Conservation (phyloP, 2,329 filamentous ascomycete genomes). For the Grosmannia serpens region DNA sequence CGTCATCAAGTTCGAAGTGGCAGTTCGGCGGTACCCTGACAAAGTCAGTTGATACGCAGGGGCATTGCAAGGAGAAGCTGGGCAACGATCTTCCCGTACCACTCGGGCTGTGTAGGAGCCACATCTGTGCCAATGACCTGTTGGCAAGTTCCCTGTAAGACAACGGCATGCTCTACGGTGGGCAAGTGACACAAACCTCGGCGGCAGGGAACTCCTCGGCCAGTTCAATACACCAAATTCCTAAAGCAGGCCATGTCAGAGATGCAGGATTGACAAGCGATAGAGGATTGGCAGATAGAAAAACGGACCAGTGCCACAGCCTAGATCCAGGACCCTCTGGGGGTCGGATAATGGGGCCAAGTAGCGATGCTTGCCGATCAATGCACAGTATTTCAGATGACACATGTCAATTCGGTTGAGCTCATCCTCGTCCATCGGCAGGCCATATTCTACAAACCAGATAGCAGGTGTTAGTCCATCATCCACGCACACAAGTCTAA, state of each 20-base stretch:
- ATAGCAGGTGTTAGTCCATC: too few species aligned
- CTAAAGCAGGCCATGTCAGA: too few species aligned
- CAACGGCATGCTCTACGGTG: too few species aligned
- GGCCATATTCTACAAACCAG: slow-evolving; percentile 28
- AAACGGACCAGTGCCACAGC: slow-evolving; percentile 15
- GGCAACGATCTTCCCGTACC: slow-evolving; percentile 5
- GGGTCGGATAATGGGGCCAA: slow-evolving; percentile 14
- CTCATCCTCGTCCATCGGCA: slow-evolving; percentile 29
- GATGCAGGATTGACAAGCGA: background rate
- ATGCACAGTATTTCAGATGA: slow-evolving; percentile 23
- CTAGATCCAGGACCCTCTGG: slow-evolving; percentile 20
- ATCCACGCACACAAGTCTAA: too few species aligned
- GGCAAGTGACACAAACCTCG: background rate
- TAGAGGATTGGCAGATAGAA: background rate
- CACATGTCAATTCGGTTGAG: slow-evolving; percentile 29
- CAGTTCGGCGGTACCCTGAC: slow-evolving; percentile 23
- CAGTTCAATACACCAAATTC: slow-evolving; percentile 22
- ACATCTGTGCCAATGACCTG: slow-evolving; percentile 34
- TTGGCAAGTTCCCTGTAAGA: too few species aligned
- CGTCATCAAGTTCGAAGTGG: slow-evolving; percentile 25
- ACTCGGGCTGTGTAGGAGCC: slow-evolving; percentile 36
- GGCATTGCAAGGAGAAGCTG: background rate
- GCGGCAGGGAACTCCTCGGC: slow-evolving; percentile 7
- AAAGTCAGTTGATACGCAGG: background rate
- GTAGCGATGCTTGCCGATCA: slow-evolving; percentile 17